Conservation (phyloP, 257 asterid genomes). For the Forsythia suspensa region DNA sequence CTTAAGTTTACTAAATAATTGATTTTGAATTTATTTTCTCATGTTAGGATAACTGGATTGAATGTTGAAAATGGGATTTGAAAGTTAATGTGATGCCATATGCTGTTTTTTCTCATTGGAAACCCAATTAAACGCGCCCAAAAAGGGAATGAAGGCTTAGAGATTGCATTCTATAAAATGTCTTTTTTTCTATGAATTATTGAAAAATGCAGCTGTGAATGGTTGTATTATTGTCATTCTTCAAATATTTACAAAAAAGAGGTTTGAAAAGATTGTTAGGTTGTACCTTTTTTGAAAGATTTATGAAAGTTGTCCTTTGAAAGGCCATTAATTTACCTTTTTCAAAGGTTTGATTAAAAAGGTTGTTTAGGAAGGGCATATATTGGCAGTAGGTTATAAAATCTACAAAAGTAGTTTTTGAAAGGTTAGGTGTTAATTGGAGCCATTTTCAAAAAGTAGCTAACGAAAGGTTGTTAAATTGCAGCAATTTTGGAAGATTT, state of each 20-base stretch:
- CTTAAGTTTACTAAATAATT: not conserved
- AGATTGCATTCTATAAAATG: not conserved
- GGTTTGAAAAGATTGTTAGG: not conserved
- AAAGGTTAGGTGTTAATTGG: not conserved
- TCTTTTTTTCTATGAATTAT: not conserved
- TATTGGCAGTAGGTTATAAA: not conserved
- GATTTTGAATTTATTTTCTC: conserved; percentile 6
- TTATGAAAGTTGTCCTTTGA: not conserved
- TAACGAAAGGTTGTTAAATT: not conserved
- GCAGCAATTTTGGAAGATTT: not conserved
- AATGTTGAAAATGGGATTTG: conserved; percentile 18
- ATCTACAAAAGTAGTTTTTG: not conserved
- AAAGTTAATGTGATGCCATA: conserved; percentile 7
- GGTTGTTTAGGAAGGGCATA: not conserved
- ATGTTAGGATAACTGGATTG: conserved; percentile 12
- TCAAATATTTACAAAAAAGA: conserved; percentile 19
- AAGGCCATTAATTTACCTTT: not conserved
- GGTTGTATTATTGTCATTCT: conserved; percentile 3
- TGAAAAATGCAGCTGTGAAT: not conserved
- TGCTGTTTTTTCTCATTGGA: conserved; percentile 10
- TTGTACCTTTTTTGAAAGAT: not conserved
- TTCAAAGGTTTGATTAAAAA: not conserved
- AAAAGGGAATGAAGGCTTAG: not conserved
- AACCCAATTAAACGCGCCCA: conserved; percentile 15
- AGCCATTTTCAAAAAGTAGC: not conserved